Evolutionary conservation across 2,329 filamentous ascomycete genomes (phyloP).

Genomic region (Triangularia setosa): DNA sequence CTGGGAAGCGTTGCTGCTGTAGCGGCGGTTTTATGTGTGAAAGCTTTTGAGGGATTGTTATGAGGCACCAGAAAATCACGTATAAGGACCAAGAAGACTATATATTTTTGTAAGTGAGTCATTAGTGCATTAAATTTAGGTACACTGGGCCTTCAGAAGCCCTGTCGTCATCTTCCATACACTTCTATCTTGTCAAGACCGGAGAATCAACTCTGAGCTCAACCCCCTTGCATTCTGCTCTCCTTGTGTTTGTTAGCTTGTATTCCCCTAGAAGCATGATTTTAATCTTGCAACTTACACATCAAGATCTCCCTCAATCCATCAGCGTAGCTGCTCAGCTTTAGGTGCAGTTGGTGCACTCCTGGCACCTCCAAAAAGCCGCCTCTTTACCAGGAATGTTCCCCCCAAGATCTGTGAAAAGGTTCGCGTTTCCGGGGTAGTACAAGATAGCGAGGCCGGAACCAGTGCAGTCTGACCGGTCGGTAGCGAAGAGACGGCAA

Average conservation of each 20-base stretch:
- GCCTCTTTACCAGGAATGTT: neutral
- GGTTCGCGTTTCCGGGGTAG: neutral
- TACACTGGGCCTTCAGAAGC: neutral
- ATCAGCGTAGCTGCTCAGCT: neutral
- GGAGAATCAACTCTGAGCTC: neutral
- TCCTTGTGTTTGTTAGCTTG: neutral
- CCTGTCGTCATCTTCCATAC: neutral
- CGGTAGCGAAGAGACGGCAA: neutral
- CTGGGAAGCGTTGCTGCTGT: slow-evolving; percentile 30
- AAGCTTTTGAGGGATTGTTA: neutral
- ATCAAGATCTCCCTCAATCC: neutral
- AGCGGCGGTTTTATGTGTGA: slow-evolving; percentile 31
- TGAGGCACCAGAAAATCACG: neutral
- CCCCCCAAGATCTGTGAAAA: neutral
- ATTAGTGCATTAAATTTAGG: neutral
- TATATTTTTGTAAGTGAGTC: neutral
- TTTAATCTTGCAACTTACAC: neutral
- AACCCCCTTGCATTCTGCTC: neutral
- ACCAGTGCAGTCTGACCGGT: neutral
- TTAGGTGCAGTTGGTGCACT: neutral
- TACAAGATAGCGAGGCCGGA: neutral
- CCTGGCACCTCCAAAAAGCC: neutral
- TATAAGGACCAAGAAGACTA: neutral
- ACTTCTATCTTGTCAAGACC: neutral
- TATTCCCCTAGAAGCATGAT: too few species aligned